Evolutionary conservation across 441 rosid genomes (phyloP), one percentile per base, ranked within the genome.

Genomic region (Adansonia madagascariensis): DNA sequence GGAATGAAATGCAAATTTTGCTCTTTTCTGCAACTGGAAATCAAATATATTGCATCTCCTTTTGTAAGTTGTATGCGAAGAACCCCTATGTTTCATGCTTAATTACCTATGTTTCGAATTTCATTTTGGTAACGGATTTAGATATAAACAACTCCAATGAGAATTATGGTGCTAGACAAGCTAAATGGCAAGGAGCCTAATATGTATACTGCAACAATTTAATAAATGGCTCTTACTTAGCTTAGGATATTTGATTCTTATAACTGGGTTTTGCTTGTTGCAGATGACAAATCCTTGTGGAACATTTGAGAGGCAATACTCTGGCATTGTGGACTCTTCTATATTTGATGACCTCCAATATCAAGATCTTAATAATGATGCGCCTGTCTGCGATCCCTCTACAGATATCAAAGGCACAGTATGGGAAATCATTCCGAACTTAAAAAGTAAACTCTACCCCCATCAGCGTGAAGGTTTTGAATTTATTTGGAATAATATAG

Each of bases 401-500:
- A 46, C 46, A 0, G 63, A 70, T 50, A 52, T 50, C 24, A 6
- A 81, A 68, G 97, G 93, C 60, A 93, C 96, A 0, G 96, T 95
- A 31, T 93, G 98, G 99, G 86, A 86, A 73, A 80, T 87, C 63
- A 82, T 95, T 62, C 98, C 98, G 53, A 86, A 88, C 39, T 41
- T 83, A 15, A 83, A 79, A 63, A 81, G 61, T 17, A 81, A 79
- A 66, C 61, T 95, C 88, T 90, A 83, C 73, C 84, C 79, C 2
- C 97, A 95, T 81, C 99, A 95, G 76, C 82, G 77, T 31, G 91
- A 93, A 68, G 98, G 94, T 39, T 92, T 95, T 60, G 93, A 92
- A 71, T 95, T 95, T 79, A 77, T 95, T 6, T 93, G 99, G 99
- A 89, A 75, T 7, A 95, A 89, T 53, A 56, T 95, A 66, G 94